Evolutionary conservation across 2,329 filamentous ascomycete species (phyloP), one percentile per base, ranked within the genome.

Genomic region (Sarocladium kiliense): DNA sequence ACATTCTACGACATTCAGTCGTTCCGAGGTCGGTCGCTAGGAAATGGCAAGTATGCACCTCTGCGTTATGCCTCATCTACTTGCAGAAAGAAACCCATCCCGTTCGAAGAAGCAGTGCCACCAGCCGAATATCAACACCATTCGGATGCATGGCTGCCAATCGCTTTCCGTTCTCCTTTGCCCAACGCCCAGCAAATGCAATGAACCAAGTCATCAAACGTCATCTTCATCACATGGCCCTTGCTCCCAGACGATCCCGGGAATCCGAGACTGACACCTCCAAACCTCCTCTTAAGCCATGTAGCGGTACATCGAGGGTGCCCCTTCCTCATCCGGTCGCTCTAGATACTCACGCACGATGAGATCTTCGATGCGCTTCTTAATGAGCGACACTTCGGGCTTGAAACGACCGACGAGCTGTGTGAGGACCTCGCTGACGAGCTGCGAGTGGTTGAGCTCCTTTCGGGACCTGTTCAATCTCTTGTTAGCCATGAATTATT

Each of bases 331-430:
- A 14, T 88, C 78, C 5, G 70, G 68, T 3, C 89, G 81, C 71
- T 91, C 88, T 19, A 93, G 74, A 61, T 92, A 93, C 65, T 93
- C 89, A 58, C 88, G 79, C 58, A 84, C 81, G 53, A 93, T 89
- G 51, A 93, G 74, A 59, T 85, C 85, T 67, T 92, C 89, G 57
- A 93, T 87, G n/a, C 85, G 84, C 67, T 84, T 86, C 77, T 93
- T 93, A 72, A 93, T 86, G 72, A 92, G 84, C 27, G 78, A 77
- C 34, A 92, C 79, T 56, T 92, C 88, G 0, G 89, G 89, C 64
- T 84, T 87, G 76, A 93, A 93, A 42, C 87, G 85, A 53, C 75
- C 72, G 0, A 76, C 76, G 18, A 92, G 76, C 64, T 89, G 86
- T n/a, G 78, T 73, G 55, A 92, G 80, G 12, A 89, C 87, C 68